Percentiles rank a stretch among this genome's conserved stretches.
Evolutionary conservation across 306 rosid genomes (phyloP).

Genomic region (Acacia acuminata): DNA sequence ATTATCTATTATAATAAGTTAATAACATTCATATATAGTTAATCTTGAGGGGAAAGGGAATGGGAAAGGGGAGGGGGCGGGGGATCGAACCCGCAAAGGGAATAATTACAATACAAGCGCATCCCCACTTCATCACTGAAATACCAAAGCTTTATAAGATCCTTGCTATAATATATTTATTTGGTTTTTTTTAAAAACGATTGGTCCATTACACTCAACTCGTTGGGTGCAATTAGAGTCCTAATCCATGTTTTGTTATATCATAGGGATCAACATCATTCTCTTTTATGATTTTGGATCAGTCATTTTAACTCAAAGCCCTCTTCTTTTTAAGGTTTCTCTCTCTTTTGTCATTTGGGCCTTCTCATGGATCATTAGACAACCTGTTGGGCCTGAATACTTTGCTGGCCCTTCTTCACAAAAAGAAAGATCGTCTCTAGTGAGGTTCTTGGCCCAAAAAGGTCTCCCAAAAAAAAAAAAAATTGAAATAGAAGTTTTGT

Average conservation of each 20-base stretch:
- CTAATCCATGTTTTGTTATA: not conserved
- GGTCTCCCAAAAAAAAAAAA: no score
- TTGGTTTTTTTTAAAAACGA: not conserved
- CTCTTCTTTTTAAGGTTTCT: not conserved
- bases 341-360: not conserved
- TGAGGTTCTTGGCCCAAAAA: no score
- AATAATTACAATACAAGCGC: not conserved
- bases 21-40: no score
- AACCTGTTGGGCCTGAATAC: not conserved
- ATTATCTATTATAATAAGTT: not conserved
- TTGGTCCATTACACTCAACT: not conserved
- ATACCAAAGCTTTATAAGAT: not conserved
- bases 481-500: no score
- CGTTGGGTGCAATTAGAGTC: not conserved
- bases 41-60: no score
- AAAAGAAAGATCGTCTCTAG: no score
- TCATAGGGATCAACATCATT: not conserved
- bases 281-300: not conserved
- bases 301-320: not conserved
- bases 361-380: not conserved
- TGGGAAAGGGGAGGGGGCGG: no score
- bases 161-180: not conserved
- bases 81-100: no score
- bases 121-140: not conserved
- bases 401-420: not conserved